These are phyloP conservation scores for Dactylellina cionopaga DNA, from an alignment of 2,329 filamentous ascomycete species.

Conservation along the genomic window DNA sequence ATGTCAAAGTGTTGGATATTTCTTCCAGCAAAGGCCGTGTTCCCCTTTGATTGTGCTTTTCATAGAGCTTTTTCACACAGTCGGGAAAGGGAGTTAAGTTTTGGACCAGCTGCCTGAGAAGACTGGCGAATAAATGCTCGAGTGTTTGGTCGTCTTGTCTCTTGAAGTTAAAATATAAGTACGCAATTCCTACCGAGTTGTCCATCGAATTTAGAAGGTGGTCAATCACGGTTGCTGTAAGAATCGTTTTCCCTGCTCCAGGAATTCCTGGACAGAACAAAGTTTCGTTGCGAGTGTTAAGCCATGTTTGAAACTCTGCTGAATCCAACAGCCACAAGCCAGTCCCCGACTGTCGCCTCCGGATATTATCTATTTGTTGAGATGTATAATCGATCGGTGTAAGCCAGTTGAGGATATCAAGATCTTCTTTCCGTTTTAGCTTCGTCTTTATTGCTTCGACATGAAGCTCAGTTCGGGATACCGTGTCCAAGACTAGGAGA, in stretches of 20 bases:
- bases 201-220: neutral
- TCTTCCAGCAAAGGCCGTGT: neutral
- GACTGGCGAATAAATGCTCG: constrained; percentile 5
- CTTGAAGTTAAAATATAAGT: neutral
- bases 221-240: neutral
- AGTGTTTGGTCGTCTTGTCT: constrained; percentile 33
- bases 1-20: neutral
- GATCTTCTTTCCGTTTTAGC: neutral
- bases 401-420: neutral
- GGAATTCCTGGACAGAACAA: too few species aligned
- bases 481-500: too few species aligned
- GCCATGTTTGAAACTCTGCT: neutral
- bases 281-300: too few species aligned
- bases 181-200: neutral
- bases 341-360: neutral
- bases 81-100: neutral
- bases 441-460: neutral
- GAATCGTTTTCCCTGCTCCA: constrained; percentile 8
- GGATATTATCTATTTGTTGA: neutral
- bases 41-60: constrained; percentile 40
- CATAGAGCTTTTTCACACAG: neutral
- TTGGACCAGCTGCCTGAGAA: neutral
- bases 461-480: too few species aligned
- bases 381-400: neutral
- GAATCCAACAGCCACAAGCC: neutral